Percentiles rank a stretch among this genome's conserved stretches.
Conservation (phyloP, 345 rosid species). For the Eucalyptus virginea region DNA sequence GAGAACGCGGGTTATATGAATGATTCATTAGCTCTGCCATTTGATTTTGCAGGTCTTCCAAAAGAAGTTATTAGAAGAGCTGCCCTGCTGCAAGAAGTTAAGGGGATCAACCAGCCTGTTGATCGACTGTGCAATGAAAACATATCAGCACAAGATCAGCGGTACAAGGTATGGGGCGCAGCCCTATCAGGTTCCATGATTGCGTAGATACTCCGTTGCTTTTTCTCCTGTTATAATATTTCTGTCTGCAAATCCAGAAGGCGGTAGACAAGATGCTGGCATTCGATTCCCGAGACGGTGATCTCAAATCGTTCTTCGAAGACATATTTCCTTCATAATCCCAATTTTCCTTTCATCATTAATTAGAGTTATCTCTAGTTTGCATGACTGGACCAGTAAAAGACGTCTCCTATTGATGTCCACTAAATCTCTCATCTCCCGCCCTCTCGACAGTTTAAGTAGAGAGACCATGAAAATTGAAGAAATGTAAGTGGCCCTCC, state of each 20-base stretch:
- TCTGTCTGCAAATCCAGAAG: constrained; percentile 27
- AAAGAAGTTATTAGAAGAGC: constrained; percentile 81
- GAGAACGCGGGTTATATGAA: background rate
- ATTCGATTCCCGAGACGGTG: constrained; percentile 44
- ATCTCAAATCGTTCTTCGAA: constrained; percentile 46
- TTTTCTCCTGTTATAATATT: background rate
- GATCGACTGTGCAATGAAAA: constrained; percentile 43
- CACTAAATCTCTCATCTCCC: background rate
- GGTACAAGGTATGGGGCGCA: constrained; percentile 32
- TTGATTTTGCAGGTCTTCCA: constrained; percentile 47
- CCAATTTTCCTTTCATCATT: background rate
- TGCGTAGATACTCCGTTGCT: background rate
- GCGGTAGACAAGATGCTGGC: constrained; percentile 60
- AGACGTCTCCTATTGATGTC: background rate
- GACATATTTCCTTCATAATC: constrained; percentile 30
- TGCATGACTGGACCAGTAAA: background rate
- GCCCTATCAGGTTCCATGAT: background rate
- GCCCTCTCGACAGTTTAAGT: background rate
- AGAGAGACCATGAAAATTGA: background rate
- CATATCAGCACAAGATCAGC: constrained; percentile 55
- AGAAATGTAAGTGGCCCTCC: background rate
- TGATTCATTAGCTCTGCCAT: background rate
- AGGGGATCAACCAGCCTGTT: constrained; percentile 29
- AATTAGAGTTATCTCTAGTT: background rate
- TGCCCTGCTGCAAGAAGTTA: constrained; percentile 39